Evolutionary conservation across 2,329 filamentous ascomycete genomes (phyloP).

Genomic region (Corinectria fuckeliana): DNA sequence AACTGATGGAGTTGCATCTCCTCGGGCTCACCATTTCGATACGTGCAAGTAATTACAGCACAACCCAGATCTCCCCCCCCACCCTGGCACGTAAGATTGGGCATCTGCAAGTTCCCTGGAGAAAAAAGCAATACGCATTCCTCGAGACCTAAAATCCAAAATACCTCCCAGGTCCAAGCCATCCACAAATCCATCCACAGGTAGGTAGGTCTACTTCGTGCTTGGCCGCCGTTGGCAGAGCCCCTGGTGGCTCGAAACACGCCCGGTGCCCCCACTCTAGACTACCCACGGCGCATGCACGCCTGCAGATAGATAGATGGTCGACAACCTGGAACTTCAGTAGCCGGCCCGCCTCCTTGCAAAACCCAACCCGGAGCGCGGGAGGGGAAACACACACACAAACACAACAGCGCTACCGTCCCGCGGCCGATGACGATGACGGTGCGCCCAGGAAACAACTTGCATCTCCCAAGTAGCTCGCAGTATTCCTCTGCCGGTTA

Average conservation of each 20-base stretch:
- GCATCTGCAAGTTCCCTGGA: slow-evolving; percentile 10
- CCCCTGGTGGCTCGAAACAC: too few relatives aligned
- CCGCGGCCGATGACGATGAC: not conserved
- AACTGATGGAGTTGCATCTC: not conserved
- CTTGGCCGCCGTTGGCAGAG: too few relatives aligned
- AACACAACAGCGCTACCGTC: not conserved
- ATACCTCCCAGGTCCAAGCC: too few relatives aligned
- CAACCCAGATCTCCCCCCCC: not conserved
- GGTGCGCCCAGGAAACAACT: not conserved
- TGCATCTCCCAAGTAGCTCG: not conserved
- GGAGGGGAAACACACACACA: not conserved
- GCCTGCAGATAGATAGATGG: too few relatives aligned
- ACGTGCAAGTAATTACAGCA: not conserved
- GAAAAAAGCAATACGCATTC: slow-evolving; percentile 6
- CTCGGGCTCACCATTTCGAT: slow-evolving; percentile 4
- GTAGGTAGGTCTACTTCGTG: too few relatives aligned
- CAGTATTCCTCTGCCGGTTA: not conserved
- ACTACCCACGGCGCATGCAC: slow-evolving; percentile 7
- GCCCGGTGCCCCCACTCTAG: too few relatives aligned
- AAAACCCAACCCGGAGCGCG: not conserved
- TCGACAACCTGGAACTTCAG: too few relatives aligned
- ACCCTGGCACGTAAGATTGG: slow-evolving; percentile 7
- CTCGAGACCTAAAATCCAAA: not conserved
- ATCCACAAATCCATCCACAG: too few relatives aligned
- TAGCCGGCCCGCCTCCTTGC: too few relatives aligned